These are phyloP conservation scores for Boletus patriciae DNA, from an alignment of 768 basidiomycete species.

Conservation along the genomic window DNA sequence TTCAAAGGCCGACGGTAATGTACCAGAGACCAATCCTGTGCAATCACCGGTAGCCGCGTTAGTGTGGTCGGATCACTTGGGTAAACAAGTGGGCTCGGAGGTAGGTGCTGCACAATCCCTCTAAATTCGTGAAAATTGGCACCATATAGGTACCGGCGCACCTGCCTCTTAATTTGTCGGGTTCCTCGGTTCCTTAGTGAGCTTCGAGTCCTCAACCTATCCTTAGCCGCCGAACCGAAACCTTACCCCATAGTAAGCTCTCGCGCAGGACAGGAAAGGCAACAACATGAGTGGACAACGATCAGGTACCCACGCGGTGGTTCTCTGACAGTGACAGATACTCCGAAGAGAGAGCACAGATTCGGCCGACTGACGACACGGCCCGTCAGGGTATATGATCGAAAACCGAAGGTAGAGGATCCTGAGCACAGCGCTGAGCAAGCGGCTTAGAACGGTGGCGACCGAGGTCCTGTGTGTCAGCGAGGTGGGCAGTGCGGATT, in stretches of 20 bases:
- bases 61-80: neutral
- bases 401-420: neutral
- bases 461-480: slow-evolving; percentile 1
- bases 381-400: neutral
- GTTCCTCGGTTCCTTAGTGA: neutral
- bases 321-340: neutral
- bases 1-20: neutral
- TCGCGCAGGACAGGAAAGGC: neutral
- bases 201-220: neutral
- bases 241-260: neutral
- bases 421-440: slow-evolving; percentile 1
- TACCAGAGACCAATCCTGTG: neutral
- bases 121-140: neutral
- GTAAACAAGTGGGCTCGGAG: neutral
- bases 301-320: neutral
- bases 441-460: neutral
- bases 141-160: neutral
- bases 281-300: neutral
- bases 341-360: neutral
- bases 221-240: neutral
- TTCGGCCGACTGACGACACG: neutral
- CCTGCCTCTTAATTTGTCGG: neutral
- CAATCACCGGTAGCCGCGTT: neutral
- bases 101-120: neutral
- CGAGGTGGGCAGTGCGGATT: neutral